These are phyloP conservation scores for Suillus clintonianus DNA, from an alignment of 768 basidiomycete species.

Conservation along the genomic window DNA sequence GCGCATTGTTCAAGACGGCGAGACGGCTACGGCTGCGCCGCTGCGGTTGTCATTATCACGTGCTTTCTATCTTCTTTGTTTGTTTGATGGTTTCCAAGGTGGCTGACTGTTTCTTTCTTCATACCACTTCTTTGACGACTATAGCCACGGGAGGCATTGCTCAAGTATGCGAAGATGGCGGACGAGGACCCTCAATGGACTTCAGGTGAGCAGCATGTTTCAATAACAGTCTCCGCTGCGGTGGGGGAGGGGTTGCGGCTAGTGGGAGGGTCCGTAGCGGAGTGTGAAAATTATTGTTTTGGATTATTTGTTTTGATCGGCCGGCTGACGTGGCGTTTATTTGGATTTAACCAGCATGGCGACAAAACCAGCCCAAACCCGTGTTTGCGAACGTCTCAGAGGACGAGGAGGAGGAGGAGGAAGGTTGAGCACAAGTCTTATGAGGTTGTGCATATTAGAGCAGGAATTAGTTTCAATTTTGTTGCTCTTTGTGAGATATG, in stretches of 20 bases:
- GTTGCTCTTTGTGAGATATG: slow-evolving; percentile 20
- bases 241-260: slow-evolving; percentile 17
- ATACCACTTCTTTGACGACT: slow-evolving; percentile 23
- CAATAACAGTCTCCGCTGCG: slow-evolving; percentile 22
- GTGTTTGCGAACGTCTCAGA: slow-evolving; percentile 71
- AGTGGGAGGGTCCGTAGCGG: slow-evolving; percentile 29
- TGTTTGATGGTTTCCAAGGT: slow-evolving; percentile 26
- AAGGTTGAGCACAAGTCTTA: slow-evolving; percentile 38
- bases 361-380: slow-evolving; percentile 80
- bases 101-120: slow-evolving; percentile 27
- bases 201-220: slow-evolving; percentile 56
- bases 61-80: slow-evolving; percentile 15
- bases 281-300: slow-evolving; percentile 29
- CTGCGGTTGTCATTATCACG: slow-evolving; percentile 11
- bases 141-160: slow-evolving; percentile 94
- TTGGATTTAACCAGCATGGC: slow-evolving; percentile 76
- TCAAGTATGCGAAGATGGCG: slow-evolving; percentile 83
- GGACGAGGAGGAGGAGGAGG: slow-evolving; percentile 57
- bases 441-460: background rate
- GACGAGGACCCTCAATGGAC: slow-evolving; percentile 86
- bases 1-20: background rate
- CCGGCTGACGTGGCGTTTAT: slow-evolving; percentile 59
- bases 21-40: background rate
- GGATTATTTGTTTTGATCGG: slow-evolving; percentile 34
- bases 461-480: slow-evolving; percentile 6